phyloP scores from a whole-genome alignment of 2,329 filamentous ascomycete species.

The Conoideocrella luteorostrata region DNA sequence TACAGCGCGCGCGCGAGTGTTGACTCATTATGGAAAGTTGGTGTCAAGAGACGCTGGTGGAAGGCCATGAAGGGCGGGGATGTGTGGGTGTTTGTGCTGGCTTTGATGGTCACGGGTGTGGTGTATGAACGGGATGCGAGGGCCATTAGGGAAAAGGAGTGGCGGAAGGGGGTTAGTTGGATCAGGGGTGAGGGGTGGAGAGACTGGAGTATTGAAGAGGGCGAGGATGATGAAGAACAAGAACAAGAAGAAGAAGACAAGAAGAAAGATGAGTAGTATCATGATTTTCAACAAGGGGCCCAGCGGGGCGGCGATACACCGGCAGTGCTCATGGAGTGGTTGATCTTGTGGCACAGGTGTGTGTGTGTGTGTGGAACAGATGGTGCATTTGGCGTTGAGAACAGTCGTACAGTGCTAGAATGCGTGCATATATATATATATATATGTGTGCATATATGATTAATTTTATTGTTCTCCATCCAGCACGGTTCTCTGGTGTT shows the following conservation, averaged over 20 bases:
- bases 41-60: conserved; percentile 88
- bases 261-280: background rate
- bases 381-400: no score
- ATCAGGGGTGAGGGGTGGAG: conserved; percentile 68
- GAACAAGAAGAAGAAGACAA: background rate
- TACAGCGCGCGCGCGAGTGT: conserved; percentile 74
- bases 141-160: conserved; percentile 58
- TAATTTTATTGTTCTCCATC: no score
- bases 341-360: no score
- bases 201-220: conserved; percentile 54
- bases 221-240: conserved; percentile 18
- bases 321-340: no score
- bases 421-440: no score
- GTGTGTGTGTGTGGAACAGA: no score
- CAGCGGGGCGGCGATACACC: no score
- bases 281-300: no score
- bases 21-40: conserved; percentile 85
- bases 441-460: no score
- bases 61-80: conserved; percentile 75
- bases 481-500: no score
- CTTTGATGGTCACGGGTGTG: conserved; percentile 69
- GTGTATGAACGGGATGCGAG: conserved; percentile 68
- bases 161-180: conserved; percentile 69
- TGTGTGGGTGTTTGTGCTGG: conserved; percentile 73
- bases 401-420: no score